Evolutionary conservation across 2,329 filamentous ascomycete genomes (phyloP).

Genomic region (Tolypocladium album): DNA sequence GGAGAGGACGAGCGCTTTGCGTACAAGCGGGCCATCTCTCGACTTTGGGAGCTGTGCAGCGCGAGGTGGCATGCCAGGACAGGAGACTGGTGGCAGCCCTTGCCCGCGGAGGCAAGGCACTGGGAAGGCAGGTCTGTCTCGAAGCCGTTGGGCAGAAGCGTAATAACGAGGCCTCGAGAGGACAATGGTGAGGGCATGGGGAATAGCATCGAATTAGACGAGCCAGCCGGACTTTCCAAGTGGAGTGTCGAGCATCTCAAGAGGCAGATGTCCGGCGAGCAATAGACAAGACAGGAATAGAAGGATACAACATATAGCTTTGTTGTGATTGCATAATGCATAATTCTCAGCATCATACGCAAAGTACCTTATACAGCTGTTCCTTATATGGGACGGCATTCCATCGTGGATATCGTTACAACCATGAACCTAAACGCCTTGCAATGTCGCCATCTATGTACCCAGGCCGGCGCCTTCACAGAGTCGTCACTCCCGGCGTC

Average conservation of each 20-base stretch:
- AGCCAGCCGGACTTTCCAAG: slow-evolving; percentile 26
- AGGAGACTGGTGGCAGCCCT: slow-evolving; percentile 61
- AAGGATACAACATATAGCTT: not conserved
- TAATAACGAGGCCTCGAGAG: not conserved
- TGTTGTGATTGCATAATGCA: not conserved
- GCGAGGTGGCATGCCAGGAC: slow-evolving; percentile 57
- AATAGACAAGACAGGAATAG: slow-evolving; percentile 3
- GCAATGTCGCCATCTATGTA: slow-evolving; percentile 7
- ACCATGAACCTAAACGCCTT: slow-evolving; percentile 13
- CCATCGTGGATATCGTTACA: not conserved
- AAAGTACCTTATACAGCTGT: not conserved
- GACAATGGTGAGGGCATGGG: slow-evolving; percentile 19
- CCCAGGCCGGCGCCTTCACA: slow-evolving; percentile 30
- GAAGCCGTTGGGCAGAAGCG: slow-evolving; percentile 7
- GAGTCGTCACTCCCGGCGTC: slow-evolving; percentile 58
- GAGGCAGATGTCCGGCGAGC: slow-evolving; percentile 6
- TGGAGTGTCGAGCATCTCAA: slow-evolving; percentile 24
- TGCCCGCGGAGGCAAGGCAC: slow-evolving; percentile 50
- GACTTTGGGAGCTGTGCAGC: slow-evolving; percentile 77
- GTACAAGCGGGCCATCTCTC: slow-evolving; percentile 63
- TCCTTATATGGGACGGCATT: not conserved
- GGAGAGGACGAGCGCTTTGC: slow-evolving; percentile 77
- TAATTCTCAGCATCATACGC: slow-evolving; percentile 1
- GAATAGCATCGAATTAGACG: slow-evolving; percentile 22
- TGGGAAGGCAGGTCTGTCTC: slow-evolving; percentile 45